Conservation (phyloP, 495 filamentous ascomycete species). For the Amphirosellinia nigrospora region DNA sequence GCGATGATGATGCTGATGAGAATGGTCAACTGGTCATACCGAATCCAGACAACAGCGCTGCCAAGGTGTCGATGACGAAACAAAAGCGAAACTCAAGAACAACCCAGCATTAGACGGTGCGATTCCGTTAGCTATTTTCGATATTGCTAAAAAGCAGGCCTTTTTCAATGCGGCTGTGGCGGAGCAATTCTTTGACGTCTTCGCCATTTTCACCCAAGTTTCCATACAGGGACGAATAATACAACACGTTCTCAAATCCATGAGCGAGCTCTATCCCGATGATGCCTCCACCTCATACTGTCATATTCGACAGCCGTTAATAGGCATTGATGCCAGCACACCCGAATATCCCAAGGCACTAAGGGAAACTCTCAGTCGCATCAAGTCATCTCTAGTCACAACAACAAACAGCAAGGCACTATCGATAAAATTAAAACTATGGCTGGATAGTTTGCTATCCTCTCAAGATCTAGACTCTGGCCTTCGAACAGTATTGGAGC, state of each 20-base stretch:
- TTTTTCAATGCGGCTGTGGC: slow-evolving; percentile 67
- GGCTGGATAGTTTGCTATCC: slow-evolving; percentile 63
- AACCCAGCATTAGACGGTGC: slow-evolving; percentile 87
- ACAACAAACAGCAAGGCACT: slow-evolving; percentile 54
- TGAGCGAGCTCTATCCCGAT: slow-evolving; percentile 63
- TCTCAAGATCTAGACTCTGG: slow-evolving; percentile 67
- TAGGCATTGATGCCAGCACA: slow-evolving; percentile 67
- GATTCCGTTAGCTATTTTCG: slow-evolving; percentile 91
- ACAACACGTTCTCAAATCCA: slow-evolving; percentile 71
- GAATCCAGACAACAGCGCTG: slow-evolving; percentile 41
- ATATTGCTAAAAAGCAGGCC: slow-evolving; percentile 81
- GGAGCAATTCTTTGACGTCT: slow-evolving; percentile 79
- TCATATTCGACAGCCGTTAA: slow-evolving; percentile 70
- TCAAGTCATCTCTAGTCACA: slow-evolving; percentile 55
- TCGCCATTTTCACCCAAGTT: slow-evolving; percentile 67
- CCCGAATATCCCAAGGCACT: slow-evolving; percentile 76
- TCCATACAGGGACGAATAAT: slow-evolving; percentile 72
- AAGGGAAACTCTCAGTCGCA: slow-evolving; percentile 63
- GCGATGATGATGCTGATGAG: slow-evolving; percentile 45
- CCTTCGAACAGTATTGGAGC: slow-evolving; percentile 67
- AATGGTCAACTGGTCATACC: slow-evolving; percentile 47
- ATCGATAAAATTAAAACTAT: slow-evolving; percentile 60
- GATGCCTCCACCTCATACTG: slow-evolving; percentile 68
- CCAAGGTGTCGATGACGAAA: slow-evolving; percentile 59
- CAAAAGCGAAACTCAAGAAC: slow-evolving; percentile 65